Conservation (phyloP, 2,329 filamentous ascomycete genomes). For the Clonostachys sp. region DNA sequence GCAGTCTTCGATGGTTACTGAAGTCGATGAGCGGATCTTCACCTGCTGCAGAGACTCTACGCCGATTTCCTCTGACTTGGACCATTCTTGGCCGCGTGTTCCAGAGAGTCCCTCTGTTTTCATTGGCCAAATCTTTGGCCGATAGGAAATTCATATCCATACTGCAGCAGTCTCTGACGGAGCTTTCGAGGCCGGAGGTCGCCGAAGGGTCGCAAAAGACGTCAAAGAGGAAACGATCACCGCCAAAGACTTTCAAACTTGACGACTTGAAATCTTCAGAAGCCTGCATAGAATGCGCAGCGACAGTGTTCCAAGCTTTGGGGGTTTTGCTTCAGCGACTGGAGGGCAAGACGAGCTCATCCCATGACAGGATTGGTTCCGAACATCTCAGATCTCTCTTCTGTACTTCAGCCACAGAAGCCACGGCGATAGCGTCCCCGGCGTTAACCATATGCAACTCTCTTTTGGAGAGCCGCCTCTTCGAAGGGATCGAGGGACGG, state of each 20-base stretch:
- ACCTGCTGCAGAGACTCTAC: conserved; percentile 43
- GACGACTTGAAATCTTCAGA: conserved; percentile 28
- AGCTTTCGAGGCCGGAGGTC: conserved; percentile 30
- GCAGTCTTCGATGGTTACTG: conserved; percentile 58
- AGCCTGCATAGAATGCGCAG: conserved; percentile 39
- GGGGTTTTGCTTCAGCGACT: conserved; percentile 40
- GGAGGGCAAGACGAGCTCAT: conserved; percentile 23
- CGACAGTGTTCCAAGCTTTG: conserved; percentile 42
- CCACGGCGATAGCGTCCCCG: conserved; percentile 36
- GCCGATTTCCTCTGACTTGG: conserved; percentile 56
- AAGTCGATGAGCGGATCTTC: conserved; percentile 51
- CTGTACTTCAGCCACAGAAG: conserved; percentile 40
- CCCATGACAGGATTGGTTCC: conserved; percentile 45
- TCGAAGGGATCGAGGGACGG: conserved; percentile 27
- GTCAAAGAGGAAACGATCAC: conserved; percentile 42
- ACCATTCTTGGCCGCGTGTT: conserved; percentile 57
- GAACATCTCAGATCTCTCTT: conserved; percentile 57
- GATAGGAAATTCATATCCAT: conserved; percentile 65
- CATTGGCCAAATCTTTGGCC: conserved; percentile 65
- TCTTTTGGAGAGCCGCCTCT: conserved; percentile 22
- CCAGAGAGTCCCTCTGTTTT: conserved; percentile 61
- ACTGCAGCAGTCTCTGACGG: conserved; percentile 61
- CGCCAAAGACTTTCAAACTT: conserved; percentile 28
- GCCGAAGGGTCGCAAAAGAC: conserved; percentile 4
- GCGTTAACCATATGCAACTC: conserved; percentile 39